Conservation (phyloP, 805 yeast species). For the Phaffomyces opuntiae region DNA sequence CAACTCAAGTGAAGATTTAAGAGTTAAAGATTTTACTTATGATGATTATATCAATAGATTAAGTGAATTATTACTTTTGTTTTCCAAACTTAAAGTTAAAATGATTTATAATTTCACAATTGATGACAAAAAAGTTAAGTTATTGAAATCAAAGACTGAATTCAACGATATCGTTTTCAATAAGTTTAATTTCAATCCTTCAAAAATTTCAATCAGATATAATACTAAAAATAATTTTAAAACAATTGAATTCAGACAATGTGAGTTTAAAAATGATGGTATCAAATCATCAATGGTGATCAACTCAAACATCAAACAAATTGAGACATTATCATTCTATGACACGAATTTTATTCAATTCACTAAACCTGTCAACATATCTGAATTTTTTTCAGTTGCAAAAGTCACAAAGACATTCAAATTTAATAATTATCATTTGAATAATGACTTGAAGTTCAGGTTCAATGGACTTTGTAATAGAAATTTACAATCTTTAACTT, state of each 20-base stretch:
- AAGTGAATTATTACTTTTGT: too few relatives aligned
- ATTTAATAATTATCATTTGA: background rate
- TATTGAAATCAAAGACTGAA: too few relatives aligned
- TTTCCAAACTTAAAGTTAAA: background rate
- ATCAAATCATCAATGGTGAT: background rate
- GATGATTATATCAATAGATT: too few relatives aligned
- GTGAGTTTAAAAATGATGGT: background rate
- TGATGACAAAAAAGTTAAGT: too few relatives aligned
- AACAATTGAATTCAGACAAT: background rate
- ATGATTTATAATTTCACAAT: background rate
- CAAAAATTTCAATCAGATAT: too few relatives aligned
- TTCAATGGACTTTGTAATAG: background rate
- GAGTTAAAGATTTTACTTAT: too few relatives aligned
- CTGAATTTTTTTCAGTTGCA: background rate
- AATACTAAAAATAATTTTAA: background rate
- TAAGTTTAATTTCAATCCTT: too few relatives aligned
- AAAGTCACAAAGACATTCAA: background rate
- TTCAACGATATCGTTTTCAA: too few relatives aligned
- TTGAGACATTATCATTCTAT: too few relatives aligned
- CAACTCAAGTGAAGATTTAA: too few relatives aligned
- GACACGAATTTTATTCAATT: background rate
- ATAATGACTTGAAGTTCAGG: background rate
- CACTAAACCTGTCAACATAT: background rate
- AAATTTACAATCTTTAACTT: background rate
- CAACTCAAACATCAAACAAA: too few relatives aligned